phyloP scores from a whole-genome alignment of 306 rosid species.

The Crataegus laevigata region DNA sequence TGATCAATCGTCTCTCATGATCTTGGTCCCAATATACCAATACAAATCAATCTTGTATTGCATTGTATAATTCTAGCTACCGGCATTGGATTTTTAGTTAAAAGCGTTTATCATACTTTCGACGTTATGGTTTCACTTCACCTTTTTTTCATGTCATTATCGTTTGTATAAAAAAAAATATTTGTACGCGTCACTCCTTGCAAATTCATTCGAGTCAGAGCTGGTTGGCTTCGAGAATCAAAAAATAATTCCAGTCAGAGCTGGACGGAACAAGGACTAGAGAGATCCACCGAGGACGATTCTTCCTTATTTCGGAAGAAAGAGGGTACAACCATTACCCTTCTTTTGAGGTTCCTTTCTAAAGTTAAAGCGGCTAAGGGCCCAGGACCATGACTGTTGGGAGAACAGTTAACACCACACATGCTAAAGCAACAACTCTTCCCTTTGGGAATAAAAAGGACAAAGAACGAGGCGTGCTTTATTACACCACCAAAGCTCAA shows the following conservation, averaged over 20 bases:
- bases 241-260: background rate
- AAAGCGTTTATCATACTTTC: no score
- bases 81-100: background rate
- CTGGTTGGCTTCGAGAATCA: background rate
- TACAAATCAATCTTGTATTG: background rate
- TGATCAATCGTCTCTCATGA: background rate
- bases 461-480: slow-evolving; percentile 1
- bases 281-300: no score
- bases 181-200: background rate
- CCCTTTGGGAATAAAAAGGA: background rate
- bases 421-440: slow-evolving; percentile 18
- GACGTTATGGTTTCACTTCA: background rate
- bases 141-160: no score
- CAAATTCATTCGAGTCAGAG: no score
- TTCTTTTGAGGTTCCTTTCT: slow-evolving; percentile 3
- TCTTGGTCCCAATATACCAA: background rate
- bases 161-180: no score
- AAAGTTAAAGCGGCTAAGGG: slow-evolving; percentile 22
- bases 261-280: background rate
- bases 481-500: background rate
- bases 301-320: background rate
- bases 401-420: slow-evolving; percentile 8
- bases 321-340: background rate
- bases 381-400: slow-evolving; percentile 17
- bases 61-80: background rate